phyloP scores from a whole-genome alignment of 176 grass and related monocot genomes.

The Carex pumila region DNA sequence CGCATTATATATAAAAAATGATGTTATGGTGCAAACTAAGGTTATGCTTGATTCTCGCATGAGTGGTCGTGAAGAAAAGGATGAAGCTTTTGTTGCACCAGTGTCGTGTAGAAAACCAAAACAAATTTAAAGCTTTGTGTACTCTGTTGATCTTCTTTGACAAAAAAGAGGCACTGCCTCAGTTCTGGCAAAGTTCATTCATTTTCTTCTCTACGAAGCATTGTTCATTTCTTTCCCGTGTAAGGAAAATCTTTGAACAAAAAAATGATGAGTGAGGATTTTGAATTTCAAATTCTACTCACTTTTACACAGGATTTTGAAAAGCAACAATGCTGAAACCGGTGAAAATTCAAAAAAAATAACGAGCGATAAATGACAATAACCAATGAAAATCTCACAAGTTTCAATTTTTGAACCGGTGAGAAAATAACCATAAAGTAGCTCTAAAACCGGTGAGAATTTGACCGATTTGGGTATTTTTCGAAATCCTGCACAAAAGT shows the following conservation, averaged over 20 bases:
- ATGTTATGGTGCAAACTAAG: neutral
- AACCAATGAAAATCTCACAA: no score
- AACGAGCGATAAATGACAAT: no score
- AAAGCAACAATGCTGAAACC: no score
- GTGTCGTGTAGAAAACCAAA: neutral
- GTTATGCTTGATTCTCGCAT: slow-evolving; percentile 9
- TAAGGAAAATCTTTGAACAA: neutral
- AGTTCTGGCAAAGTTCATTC: neutral
- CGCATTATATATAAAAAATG: neutral
- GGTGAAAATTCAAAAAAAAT: no score
- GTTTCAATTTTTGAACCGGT: no score
- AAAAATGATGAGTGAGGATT: neutral
- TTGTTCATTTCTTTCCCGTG: neutral
- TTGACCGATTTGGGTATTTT: no score
- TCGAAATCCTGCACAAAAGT: no score
- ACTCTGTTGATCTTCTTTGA: neutral
- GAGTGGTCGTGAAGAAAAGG: slow-evolving; percentile 21
- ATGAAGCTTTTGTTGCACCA: slow-evolving; percentile 13
- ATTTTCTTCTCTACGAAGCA: slow-evolving; percentile 6
- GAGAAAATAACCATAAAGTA: no score
- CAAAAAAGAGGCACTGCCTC: neutral
- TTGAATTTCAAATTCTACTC: no score
- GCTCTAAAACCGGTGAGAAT: no score
- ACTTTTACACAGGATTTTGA: no score
- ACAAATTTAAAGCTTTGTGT: neutral